Base-by-base conservation (phyloP, 169 alveolate genomes). In the Cryptosporidium tyzzeri region DNA sequence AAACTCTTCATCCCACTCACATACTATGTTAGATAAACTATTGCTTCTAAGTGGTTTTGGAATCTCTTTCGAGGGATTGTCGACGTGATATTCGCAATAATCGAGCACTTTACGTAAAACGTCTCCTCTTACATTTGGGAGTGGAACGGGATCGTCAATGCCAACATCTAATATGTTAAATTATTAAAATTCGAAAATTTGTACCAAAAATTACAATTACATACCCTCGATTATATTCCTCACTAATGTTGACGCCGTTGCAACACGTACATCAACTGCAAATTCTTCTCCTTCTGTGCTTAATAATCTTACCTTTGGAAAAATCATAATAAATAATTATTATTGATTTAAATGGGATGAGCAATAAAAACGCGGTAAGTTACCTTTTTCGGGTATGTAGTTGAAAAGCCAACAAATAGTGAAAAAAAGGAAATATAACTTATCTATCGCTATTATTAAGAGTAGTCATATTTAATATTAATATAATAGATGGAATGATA, bases 41-140 rank as follows among this genome's bases (percentile, higher is more conserved):
- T 92, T 87, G 41, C 98, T 93, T 84, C 94, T 96, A 31, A 98
- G 94, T 10, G 99, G 99, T 73, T 96, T 95, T 70, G 98, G 99
- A 48, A 98, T 97, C 91, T 96, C 98, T 10, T 94, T 95, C 29
- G 99, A 97, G 12, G 97, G 97, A 92, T 94, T 94, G 84, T 97
- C 95, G 33, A 92, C 94, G 85, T 96, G 97, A 87, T 96, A 94
- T 44, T 93, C 94, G 92, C 98, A 96, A 92, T 97, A 98, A 69
- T 97, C 98, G 45, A 97, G 92, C 33, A 97, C 93, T 89, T 97
- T 98, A 68, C 94, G 92, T 85, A 98, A 93, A 29, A 95, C 95
- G 16, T 86, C 86, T 21, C 96, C 85, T 70, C 95, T 96, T n/a
- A 97, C 97, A 85, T 95, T 97, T 33, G 97, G 98, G 12, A 98